A percentile compares a stretch with the other conserved stretches of the same genome.
phyloP scores from a whole-genome alignment of 202 grass and related monocot genomes.

The Setaria viridis region DNA sequence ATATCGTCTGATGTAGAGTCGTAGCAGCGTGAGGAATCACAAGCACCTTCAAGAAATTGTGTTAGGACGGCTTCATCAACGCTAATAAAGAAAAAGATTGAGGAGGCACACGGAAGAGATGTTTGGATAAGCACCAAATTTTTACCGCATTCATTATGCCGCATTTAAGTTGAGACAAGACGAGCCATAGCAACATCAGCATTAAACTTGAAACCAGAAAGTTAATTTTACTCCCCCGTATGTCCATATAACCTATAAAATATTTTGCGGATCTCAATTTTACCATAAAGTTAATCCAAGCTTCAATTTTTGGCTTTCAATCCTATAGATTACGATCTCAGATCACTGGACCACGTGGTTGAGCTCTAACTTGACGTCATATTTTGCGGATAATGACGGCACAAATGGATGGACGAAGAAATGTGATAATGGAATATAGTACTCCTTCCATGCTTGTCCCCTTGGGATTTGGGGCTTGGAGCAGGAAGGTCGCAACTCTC shows the following conservation, averaged over 20 bases:
- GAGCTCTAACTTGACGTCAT: no score
- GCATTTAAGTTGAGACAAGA: neutral
- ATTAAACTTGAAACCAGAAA: neutral
- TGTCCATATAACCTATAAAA: neutral
- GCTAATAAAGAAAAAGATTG: neutral
- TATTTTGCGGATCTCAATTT: no score
- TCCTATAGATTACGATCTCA: no score
- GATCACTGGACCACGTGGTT: no score
- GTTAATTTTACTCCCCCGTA: neutral
- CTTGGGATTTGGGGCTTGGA: conserved; percentile 34
- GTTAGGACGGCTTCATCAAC: neutral
- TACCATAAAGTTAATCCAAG: no score
- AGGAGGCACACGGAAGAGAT: neutral
- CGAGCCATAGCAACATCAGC: no score
- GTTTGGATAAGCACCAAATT: neutral
- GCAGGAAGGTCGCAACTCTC: conserved; percentile 9
- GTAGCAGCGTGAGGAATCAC: neutral
- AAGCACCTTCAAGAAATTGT: neutral
- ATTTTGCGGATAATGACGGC: no score
- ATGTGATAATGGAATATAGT: no score
- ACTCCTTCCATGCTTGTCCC: neutral
- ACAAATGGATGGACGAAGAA: neutral
- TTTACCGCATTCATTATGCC: neutral
- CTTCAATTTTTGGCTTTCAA: no score
- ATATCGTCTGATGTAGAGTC: neutral